Percentiles rank a stretch among this genome's conserved stretches.
Evolutionary conservation across 768 basidiomycete genomes (phyloP).

Genomic region (Pulveroboletus sp.): DNA sequence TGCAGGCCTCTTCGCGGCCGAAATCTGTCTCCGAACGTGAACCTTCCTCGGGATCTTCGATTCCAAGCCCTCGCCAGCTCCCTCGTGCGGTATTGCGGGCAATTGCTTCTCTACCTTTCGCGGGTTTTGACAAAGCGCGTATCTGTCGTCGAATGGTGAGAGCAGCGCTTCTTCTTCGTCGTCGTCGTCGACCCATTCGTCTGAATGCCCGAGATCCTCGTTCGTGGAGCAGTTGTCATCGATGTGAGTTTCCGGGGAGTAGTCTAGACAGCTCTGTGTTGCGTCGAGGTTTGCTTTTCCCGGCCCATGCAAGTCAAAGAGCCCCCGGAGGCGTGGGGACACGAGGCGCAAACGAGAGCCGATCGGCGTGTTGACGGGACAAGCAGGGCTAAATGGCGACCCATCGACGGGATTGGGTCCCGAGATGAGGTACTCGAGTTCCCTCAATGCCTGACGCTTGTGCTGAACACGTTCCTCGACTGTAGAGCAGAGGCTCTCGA

Average conservation of each 20-base stretch:
- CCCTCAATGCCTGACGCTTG: constrained; percentile 21
- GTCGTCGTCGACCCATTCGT: constrained; percentile 28
- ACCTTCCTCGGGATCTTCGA: constrained; percentile 23
- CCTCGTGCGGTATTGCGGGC: constrained; percentile 12
- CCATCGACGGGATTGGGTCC: constrained; percentile 7
- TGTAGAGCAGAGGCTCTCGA: constrained; percentile 21
- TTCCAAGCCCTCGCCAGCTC: background rate
- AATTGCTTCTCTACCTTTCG: constrained; percentile 12
- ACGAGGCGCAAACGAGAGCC: constrained; percentile 9
- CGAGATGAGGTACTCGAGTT: constrained; percentile 22
- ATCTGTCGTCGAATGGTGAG: constrained; percentile 26
- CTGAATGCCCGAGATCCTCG: constrained; percentile 8
- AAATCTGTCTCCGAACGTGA: constrained; percentile 14
- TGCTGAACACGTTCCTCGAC: constrained; percentile 22
- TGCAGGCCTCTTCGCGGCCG: constrained; percentile 9
- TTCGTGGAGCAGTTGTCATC: constrained; percentile 3
- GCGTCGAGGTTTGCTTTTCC: constrained; percentile 21
- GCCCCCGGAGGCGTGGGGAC: constrained; percentile 30
- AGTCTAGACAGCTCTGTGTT: constrained; percentile 24
- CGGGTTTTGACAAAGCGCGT: constrained; percentile 10
- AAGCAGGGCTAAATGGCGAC: constrained; percentile 17
- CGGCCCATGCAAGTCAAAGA: constrained; percentile 29
- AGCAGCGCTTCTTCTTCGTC: constrained; percentile 19
- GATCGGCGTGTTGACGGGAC: constrained; percentile 23
- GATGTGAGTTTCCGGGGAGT: constrained; percentile 14